Evolutionary conservation across 345 rosid genomes (phyloP).

Genomic region (Lagerstroemia speciosa): DNA sequence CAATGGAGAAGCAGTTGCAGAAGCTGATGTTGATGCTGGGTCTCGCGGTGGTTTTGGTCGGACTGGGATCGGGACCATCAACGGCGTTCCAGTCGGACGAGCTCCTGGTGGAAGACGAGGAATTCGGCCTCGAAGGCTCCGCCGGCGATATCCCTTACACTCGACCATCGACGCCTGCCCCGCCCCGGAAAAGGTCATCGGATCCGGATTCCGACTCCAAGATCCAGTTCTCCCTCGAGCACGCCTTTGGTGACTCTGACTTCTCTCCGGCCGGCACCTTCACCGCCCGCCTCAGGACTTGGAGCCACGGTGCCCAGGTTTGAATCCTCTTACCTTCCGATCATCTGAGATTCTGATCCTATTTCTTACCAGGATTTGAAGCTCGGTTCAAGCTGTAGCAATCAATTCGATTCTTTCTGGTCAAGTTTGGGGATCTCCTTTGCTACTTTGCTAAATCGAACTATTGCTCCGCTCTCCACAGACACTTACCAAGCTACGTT

Average conservation of each 20-base stretch:
- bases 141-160: slow-evolving; percentile 29
- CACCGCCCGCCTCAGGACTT: slow-evolving; percentile 87
- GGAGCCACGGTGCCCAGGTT: slow-evolving; percentile 83
- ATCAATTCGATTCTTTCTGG: neutral
- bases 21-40: slow-evolving; percentile 1
- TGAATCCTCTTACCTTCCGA: neutral
- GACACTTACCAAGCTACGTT: slow-evolving; percentile 88
- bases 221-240: slow-evolving; percentile 85
- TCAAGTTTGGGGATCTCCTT: neutral
- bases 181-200: slow-evolving; percentile 42
- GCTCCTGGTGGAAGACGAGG: slow-evolving; percentile 75
- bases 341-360: neutral
- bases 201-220: slow-evolving; percentile 87
- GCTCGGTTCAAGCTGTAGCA: neutral
- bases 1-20: slow-evolving; percentile 8
- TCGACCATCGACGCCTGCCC: slow-evolving; percentile 19
- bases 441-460: slow-evolving; percentile 1
- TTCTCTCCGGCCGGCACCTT: slow-evolving; percentile 77
- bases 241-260: slow-evolving; percentile 84
- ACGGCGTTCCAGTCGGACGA: slow-evolving; percentile 75
- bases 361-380: neutral
- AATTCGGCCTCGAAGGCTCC: slow-evolving; percentile 64
- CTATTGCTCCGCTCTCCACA: slow-evolving; percentile 12
- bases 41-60: slow-evolving; percentile 3
- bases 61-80: neutral